Evolutionary conservation across 176 grass and related monocot species (phyloP).

Genomic region (Avena eriantha): DNA sequence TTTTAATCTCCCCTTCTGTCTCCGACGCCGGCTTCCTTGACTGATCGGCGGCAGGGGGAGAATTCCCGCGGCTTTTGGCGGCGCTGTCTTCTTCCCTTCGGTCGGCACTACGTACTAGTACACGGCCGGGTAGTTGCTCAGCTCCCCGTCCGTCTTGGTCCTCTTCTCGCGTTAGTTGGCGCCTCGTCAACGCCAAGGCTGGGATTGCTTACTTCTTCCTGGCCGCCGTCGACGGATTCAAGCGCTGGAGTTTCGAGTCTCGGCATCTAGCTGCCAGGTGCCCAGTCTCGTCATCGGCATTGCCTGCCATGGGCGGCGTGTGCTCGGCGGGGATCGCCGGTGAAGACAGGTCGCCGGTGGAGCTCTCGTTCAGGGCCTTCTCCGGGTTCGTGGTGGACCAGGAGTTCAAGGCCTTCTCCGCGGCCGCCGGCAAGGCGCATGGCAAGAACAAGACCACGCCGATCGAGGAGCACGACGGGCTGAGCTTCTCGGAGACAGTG

Average conservation of each 20-base stretch:
- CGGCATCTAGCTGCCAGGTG: constrained; percentile 20
- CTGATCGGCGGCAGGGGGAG: constrained; percentile 21
- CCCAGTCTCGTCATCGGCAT: neutral
- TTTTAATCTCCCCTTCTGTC: neutral
- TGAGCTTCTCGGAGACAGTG: neutral
- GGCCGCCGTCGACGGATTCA: neutral
- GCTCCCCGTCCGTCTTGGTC: neutral
- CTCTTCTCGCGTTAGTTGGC: constrained; percentile 17
- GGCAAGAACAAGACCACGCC: constrained; percentile 55
- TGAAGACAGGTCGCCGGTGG: constrained; percentile 54
- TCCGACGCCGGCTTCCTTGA: constrained; percentile 39
- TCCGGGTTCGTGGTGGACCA: constrained; percentile 57
- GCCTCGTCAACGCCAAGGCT: constrained; percentile 40
- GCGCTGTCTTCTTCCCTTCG: constrained; percentile 23
- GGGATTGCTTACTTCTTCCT: neutral
- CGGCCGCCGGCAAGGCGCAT: constrained; percentile 13
- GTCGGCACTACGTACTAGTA: neutral
- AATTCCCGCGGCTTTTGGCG: constrained; percentile 11
- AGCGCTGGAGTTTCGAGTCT: constrained; percentile 8
- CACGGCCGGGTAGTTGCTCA: neutral
- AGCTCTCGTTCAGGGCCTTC: constrained; percentile 60
- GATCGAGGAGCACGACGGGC: constrained; percentile 41
- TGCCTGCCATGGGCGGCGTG: constrained; percentile 54
- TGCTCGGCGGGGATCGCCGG: constrained; percentile 57
- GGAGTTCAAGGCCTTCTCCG: constrained; percentile 48